Evolutionary conservation across 345 rosid species (phyloP).

Genomic region (Diplotaxis tenuifolia): DNA sequence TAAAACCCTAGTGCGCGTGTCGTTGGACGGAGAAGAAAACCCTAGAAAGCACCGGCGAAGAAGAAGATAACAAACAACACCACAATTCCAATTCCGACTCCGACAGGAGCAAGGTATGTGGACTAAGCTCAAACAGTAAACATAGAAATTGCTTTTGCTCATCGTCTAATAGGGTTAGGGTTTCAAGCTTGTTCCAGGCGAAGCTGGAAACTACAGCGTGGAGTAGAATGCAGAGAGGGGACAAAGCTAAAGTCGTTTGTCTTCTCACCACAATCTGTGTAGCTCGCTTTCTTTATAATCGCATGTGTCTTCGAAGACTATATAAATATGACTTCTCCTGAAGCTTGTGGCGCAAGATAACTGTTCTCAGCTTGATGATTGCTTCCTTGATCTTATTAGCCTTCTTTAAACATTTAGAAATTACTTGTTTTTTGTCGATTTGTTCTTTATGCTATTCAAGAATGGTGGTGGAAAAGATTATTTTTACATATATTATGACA

Average conservation of each 20-base stretch:
- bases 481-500: background rate
- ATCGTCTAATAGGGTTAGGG: background rate
- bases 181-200: conserved; percentile 52
- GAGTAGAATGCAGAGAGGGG: conserved; percentile 56
- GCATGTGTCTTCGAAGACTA: conserved; percentile 25
- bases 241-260: conserved; percentile 63
- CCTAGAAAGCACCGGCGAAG: conserved; percentile 30
- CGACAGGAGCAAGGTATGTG: conserved; percentile 65
- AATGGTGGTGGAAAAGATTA: background rate
- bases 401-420: background rate
- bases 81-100: conserved; percentile 57
- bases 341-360: conserved; percentile 6
- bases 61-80: conserved; percentile 21
- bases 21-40: conserved; percentile 32
- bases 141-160: background rate
- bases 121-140: background rate
- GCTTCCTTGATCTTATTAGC: background rate
- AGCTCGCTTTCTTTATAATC: background rate
- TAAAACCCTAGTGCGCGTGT: conserved; percentile 27
- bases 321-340: background rate
- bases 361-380: conserved; percentile 8
- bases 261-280: background rate
- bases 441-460: background rate
- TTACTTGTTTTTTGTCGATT: background rate
- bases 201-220: conserved; percentile 54